These are phyloP conservation scores for Boletus fagicola DNA, from an alignment of 768 basidiomycete genomes.

Conservation along the genomic window DNA sequence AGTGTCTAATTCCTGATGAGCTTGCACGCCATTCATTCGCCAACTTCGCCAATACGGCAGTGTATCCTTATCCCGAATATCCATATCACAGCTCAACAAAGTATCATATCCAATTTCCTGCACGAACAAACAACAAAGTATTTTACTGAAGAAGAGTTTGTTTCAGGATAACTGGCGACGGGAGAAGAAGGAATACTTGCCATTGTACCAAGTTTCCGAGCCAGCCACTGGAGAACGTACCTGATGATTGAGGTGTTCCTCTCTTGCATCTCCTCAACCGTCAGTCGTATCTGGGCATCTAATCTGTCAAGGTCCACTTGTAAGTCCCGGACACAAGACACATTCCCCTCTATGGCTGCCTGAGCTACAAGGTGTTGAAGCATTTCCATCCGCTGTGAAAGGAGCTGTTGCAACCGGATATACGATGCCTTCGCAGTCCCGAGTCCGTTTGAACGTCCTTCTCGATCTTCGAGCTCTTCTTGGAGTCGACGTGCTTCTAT, in stretches of 20 bases:
- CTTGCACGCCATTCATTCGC: background rate
- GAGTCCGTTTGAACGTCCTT: background rate
- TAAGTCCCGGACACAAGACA: background rate
- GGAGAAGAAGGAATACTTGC: background rate
- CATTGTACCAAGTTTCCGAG: background rate
- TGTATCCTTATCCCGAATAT: background rate
- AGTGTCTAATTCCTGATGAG: too few species aligned
- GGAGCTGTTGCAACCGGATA: background rate
- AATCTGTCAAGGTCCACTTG: constrained; percentile 1
- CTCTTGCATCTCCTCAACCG: constrained; percentile 2
- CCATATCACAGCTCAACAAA: background rate
- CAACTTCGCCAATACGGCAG: background rate
- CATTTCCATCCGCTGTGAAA: background rate
- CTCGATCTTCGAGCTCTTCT: constrained; percentile 2
- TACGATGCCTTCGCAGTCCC: background rate
- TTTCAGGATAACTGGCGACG: background rate
- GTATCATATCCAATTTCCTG: background rate
- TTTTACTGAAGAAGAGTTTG: background rate
- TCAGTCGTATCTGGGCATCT: background rate
- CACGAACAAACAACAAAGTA: background rate
- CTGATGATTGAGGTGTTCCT: background rate
- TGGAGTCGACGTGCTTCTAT: background rate
- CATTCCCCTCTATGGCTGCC: background rate
- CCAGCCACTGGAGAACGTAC: constrained; percentile 7
- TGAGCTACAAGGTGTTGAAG: background rate